Evolutionary conservation across 169 alveolate species (phyloP), one percentile per base, ranked within the genome.

Genomic region (Cytauxzoon felis): DNA sequence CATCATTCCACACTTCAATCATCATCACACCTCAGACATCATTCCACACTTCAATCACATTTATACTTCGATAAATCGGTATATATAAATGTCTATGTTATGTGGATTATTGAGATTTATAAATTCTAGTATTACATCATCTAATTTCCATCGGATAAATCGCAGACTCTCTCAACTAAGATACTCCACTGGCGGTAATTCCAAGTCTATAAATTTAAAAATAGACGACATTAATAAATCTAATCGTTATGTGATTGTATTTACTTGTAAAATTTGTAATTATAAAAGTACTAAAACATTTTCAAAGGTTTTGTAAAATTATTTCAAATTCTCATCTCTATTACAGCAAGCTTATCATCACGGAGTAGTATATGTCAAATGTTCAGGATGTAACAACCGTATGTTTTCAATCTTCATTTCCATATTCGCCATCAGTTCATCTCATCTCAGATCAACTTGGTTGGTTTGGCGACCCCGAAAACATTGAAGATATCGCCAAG

Each of bases 401-500:
- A 69, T 5, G 81, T 47, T 30, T 7, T 0, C 21, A 40, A 11
- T 8, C 16, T 24, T 4, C 16, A 2, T 1, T 1, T 27, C 36
- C 7, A n/a, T 18, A n/a, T 21, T 9, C n/a, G 8, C 9, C 24
- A 26, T 4, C 67, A 69, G 81, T 82, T 7, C 90, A 83, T 23
- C 59, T 83, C 19, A 78, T 83, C 43, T 83, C 90, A 0, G 90
- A 83, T 47, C 88, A 83, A 45, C 54, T 83, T 34, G 90, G 90
- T 13, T 83, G 90, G 90, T 83, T 83, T 42, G 88, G 85, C 27
- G 90, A 83, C 13, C 78, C 78, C 30, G 78, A 81, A 34, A 83
- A 83, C 51, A 83, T 83, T 26, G 90, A 83, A 53, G 61, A 78
- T 36, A 83, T 83, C 9, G 61, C 79, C 26, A 30, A 63, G 18